Base-by-base conservation (phyloP, 306 rosid genomes). In the Mimosa bimucronata region DNA sequence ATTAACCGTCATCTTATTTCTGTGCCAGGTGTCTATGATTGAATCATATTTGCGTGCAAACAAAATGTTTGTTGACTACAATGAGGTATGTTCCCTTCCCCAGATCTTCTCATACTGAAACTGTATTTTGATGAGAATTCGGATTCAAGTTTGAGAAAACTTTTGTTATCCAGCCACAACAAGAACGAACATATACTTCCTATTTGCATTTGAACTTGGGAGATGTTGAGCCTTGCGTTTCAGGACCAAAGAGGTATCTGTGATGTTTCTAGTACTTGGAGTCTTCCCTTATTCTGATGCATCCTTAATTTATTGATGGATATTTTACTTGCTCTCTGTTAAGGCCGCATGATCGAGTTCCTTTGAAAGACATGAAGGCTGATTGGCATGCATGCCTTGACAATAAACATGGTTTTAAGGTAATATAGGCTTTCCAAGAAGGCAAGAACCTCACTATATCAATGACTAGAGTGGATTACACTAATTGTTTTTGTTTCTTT, bases 211-310 rank as follows among this genome's bases (percentile, higher is more conserved):
- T 66, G 29, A 29, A 66, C 13, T 37, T 66, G 16, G 71, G 48
- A 18, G 71, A 66, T 37, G 71, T 66, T 37, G 48, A 66, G 23
- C 71, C 71, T 66, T 66, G 71, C 21, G 48, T 66, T n/a, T 66
- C 71, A 37, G 71, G 71, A 66, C 71, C 71, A 19, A 66, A 66
- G 71, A 66, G 48, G 71, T 66, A 66, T 19, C 6, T 34, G 71
- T 66, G 48, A 19, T 37, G 19, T 66, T 30, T 37, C 38, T 7
- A 9, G 55, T 64, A 29, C 23, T 29, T 12, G 15, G 11, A 15
- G 2, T 30, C 41, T 30, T 34, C 14, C 45, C 44, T 66, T 66
- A 66, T 66, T 34, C 46, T 18, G 45, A 19, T 66, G 26, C 45
- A 34, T 65, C 21, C 55, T 48, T 16, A 48, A 5, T 15, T 8